Percentiles rank a stretch among this genome's conserved stretches.
phyloP scores from a whole-genome alignment of 192 early-diverging fungal species.

The Mortierella antarctica region DNA sequence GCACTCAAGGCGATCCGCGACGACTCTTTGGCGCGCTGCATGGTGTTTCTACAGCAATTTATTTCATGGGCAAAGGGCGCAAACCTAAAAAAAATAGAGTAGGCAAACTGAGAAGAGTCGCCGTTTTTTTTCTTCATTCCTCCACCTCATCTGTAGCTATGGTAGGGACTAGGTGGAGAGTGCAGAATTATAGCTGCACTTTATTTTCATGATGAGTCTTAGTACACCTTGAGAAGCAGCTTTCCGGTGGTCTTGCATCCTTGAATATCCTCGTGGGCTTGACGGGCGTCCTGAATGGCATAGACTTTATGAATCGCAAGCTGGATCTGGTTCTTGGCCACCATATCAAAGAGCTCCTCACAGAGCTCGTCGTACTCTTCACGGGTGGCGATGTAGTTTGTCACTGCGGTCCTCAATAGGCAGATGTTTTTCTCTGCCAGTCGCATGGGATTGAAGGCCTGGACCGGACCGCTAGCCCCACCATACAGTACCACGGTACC shows the following conservation, averaged over 20 bases:
- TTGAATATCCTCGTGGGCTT: slow-evolving; percentile 83
- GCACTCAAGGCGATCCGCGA: too few species aligned
- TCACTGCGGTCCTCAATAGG: slow-evolving; percentile 76
- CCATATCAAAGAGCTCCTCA: slow-evolving; percentile 66
- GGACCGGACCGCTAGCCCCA: slow-evolving; percentile 82
- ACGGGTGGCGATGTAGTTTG: slow-evolving; percentile 68
- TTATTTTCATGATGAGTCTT: too few species aligned
- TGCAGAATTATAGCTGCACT: too few species aligned
- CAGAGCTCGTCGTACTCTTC: slow-evolving; percentile 73
- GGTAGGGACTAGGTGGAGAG: too few species aligned
- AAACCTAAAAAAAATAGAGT: too few species aligned
- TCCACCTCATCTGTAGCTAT: too few species aligned
- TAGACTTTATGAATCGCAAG: slow-evolving; percentile 79
- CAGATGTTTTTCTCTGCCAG: slow-evolving; percentile 75
- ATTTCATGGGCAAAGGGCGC: too few species aligned
- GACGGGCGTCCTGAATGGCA: slow-evolving; percentile 71
- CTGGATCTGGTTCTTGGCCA: slow-evolving; percentile 66
- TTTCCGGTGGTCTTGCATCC: slow-evolving; percentile 76
- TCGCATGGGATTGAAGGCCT: slow-evolving; percentile 58
- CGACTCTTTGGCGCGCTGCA: too few species aligned
- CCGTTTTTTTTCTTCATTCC: too few species aligned
- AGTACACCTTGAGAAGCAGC: slow-evolving; percentile 64
- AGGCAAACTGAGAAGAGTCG: too few species aligned
- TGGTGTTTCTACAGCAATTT: too few species aligned
- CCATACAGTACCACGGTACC: slow-evolving; percentile 86